Base-by-base conservation (phyloP, 2,329 filamentous ascomycete species). In the Botrytis squamosa region DNA sequence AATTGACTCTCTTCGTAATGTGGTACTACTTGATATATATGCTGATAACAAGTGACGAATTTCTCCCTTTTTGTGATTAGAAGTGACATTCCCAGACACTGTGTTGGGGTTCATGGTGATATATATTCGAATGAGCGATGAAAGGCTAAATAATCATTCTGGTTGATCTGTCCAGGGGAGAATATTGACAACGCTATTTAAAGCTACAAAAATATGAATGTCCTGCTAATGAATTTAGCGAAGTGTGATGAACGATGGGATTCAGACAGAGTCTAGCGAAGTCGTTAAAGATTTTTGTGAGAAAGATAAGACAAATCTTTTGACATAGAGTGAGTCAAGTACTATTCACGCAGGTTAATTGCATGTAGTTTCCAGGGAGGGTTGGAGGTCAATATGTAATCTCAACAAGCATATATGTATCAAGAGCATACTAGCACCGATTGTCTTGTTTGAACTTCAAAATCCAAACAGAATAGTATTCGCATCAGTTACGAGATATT, bases 71-170 rank as follows among this genome's bases (percentile, higher is more conserved):
- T 52, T 6, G 9, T n/a, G 10, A 52, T 52, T 14, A 2, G 9
- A 52, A 25, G 25, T 52, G 49, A 14, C 3, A 52, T 12, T 52
- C n/a, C 25, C 10, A 52, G 12, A 52, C 12, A 52, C 10, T n/a
- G 1, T 14, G 1, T n/a, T 52, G 12, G 25, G 0, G 4, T 0
- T 3, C 22, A 52, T n/a, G 10, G 4, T 14, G 1, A 52, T 6
- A 52, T 6, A 14, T 52, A 5, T n/a, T 4, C 2, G 5, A 52
- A 52, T n/a, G 49, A 25, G 46, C 22, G 4, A 25, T 12, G 1
- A 1, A 25, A 5, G 4, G 46, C 5, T 52, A 5, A 25, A 1
- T 10, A 5, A 52, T 12, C 4, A 25, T 3, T 52, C 22, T 12
- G 46, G 20, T 7, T 25, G 46, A 52, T 52, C 9, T 6, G 22